These are phyloP conservation scores for Sequoia sempervirens DNA, from an alignment of 75 land plant species.

Conservation along the genomic window DNA sequence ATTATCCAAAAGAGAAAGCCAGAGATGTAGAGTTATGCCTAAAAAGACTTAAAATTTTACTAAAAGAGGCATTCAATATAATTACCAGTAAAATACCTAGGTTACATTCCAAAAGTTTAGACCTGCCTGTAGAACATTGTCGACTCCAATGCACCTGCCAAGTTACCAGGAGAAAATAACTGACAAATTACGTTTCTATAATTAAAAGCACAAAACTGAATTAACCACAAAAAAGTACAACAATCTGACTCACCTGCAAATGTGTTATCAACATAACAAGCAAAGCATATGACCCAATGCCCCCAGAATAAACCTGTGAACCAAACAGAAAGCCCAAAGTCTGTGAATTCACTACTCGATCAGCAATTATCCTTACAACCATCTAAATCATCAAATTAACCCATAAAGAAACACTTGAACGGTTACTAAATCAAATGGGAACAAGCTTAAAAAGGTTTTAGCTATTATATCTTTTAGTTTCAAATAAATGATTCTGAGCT, in stretches of 20 bases:
- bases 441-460: neutral
- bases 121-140: constrained; percentile 14
- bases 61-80: neutral
- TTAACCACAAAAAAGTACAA: neutral
- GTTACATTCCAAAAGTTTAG: constrained; percentile 52
- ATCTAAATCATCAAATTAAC: neutral
- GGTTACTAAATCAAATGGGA: neutral
- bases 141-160: constrained; percentile 47
- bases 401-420: neutral
- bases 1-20: neutral
- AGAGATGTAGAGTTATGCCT: neutral
- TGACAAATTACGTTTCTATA: neutral
- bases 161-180: neutral
- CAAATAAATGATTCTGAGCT: neutral
- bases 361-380: neutral
- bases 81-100: constrained; percentile 86
- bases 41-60: neutral
- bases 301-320: constrained; percentile 88
- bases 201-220: neutral
- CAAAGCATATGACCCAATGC: constrained; percentile 96
- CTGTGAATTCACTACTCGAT: neutral
- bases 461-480: neutral
- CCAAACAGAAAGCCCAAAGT: neutral
- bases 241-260: constrained; percentile 49
- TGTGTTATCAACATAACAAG: constrained; percentile 84